A percentile compares a stretch with the other conserved stretches of the same genome.
Conservation (phyloP, 2,329 filamentous ascomycete genomes). For the Trichoderma citrinoviride region DNA sequence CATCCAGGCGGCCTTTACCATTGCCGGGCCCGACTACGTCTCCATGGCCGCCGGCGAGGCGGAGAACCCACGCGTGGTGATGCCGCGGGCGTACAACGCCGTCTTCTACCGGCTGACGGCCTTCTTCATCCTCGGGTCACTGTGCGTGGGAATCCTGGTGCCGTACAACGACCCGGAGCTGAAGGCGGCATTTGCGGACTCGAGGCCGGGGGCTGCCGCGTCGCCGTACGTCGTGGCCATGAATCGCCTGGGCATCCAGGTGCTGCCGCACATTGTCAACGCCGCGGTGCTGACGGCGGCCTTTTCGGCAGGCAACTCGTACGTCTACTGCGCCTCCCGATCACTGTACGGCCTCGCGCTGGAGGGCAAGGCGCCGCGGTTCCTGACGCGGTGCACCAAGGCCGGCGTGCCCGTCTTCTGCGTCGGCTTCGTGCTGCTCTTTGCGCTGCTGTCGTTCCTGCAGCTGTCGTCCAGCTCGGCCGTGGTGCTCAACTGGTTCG, state of each 20-base stretch:
- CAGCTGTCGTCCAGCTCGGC: conserved; percentile 65
- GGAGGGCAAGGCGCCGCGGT: conserved; percentile 62
- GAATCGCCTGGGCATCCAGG: conserved; percentile 59
- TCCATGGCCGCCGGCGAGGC: conserved; percentile 68
- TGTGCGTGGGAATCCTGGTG: conserved; percentile 70
- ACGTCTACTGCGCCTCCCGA: conserved; percentile 63
- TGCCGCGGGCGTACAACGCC: conserved; percentile 73
- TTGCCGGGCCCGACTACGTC: conserved; percentile 67
- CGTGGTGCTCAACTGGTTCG: conserved; percentile 70
- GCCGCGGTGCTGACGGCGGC: conserved; percentile 67
- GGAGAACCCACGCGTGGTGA: conserved; percentile 64
- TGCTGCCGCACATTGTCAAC: conserved; percentile 70
- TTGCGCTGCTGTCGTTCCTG: conserved; percentile 70
- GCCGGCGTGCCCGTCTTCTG: conserved; percentile 72
- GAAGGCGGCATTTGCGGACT: conserved; percentile 56
- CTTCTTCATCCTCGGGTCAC: conserved; percentile 73
- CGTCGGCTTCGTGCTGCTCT: conserved; percentile 61
- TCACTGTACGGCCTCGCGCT: conserved; percentile 67
- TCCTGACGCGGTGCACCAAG: conserved; percentile 60
- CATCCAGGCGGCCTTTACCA: conserved; percentile 67
- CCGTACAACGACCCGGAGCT: conserved; percentile 65
- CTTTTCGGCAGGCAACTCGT: conserved; percentile 65
- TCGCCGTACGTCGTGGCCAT: conserved; percentile 68
- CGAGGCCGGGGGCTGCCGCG: conserved; percentile 64
- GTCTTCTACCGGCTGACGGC: conserved; percentile 74